Evolutionary conservation across 2,329 filamentous ascomycete species (phyloP).

Genomic region (Alternaria sp.): DNA sequence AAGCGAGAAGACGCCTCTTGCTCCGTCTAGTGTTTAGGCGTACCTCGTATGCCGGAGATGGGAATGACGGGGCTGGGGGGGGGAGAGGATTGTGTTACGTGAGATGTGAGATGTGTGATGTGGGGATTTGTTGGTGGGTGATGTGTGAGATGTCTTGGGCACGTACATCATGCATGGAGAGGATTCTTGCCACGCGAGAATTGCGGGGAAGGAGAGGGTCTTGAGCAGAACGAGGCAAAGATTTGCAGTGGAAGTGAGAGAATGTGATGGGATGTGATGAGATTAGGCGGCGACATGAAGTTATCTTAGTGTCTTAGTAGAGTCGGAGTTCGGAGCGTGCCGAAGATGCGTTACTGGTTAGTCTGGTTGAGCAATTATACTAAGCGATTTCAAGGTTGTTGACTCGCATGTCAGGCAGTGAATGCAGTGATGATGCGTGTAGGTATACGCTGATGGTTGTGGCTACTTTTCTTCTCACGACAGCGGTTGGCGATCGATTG

Average conservation of each 20-base stretch:
- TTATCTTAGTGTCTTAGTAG: not conserved
- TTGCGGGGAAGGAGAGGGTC: not conserved
- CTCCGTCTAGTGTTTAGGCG: not conserved
- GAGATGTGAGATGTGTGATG: not conserved
- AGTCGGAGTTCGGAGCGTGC: slow-evolving; percentile 8
- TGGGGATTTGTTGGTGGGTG: not conserved
- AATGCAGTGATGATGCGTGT: not conserved
- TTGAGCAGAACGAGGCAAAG: not conserved
- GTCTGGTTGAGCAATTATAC: not conserved
- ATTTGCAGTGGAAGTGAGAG: not conserved
- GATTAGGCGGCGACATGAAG: slow-evolving; percentile 3
- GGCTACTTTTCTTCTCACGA: not conserved
- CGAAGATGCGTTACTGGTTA: slow-evolving; percentile 1
- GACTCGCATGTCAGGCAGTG: not conserved
- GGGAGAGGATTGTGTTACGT: not conserved
- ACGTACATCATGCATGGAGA: not conserved
- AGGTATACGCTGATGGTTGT: not conserved
- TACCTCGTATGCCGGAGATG: slow-evolving; percentile 1
- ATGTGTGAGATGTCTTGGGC: not conserved
- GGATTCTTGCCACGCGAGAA: slow-evolving; percentile 4
- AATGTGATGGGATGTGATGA: slow-evolving; percentile 7
- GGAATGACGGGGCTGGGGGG: not conserved
- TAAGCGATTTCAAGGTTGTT: not conserved
- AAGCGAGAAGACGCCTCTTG: not conserved
- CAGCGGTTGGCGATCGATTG: not conserved